Base-by-base conservation (phyloP, 208 protist genomes). In the Trypanosoma theileri region DNA sequence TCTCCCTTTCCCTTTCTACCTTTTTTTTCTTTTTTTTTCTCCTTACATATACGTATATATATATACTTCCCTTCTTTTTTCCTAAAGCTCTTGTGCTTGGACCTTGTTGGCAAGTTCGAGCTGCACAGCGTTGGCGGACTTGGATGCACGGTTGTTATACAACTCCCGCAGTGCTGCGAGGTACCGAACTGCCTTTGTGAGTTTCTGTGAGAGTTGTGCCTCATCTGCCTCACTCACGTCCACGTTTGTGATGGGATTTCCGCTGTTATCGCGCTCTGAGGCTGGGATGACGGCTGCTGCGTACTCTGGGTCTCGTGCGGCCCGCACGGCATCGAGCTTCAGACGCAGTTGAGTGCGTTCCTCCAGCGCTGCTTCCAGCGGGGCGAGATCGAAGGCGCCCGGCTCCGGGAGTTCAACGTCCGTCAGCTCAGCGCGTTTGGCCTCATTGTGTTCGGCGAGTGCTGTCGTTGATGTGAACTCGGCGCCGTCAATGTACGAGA, bases 401-500 rank as follows among this genome's bases (percentile, higher is more conserved):
- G 50, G 75, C 9, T 54, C 53, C 21, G 85, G 83, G 28, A 91
- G 28, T 46, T 19, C 13, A 4, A 82, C 62, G 21, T 63, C 69
- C 16, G 4, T 48, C n/a, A 82, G 66, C 16, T 4, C 64, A 8
- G 61, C 66, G 60, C 75, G 78, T 14, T 66, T 59, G 48, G 62
- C 16, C 31, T 68, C 42, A 68, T 95, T 93, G 75, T 93, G 67
- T 41, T 54, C 62, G 16, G 80, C 71, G 11, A 88, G 44, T 31
- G 61, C 50, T 41, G 44, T 46, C 8, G 85, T 21, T 11, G 75
- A 65, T 17, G 52, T 0, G 67, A 91, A 88, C 50, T 76, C 45
- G 35, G 59, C 75, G 61, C 89, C 89, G 56, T 94, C 89, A 51
- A 94, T 46, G 78, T 91, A 94, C 14, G 82, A 89, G 12, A 91